Conservation (phyloP, 2,329 filamentous ascomycete genomes). For the Fusarium cicatricum region DNA sequence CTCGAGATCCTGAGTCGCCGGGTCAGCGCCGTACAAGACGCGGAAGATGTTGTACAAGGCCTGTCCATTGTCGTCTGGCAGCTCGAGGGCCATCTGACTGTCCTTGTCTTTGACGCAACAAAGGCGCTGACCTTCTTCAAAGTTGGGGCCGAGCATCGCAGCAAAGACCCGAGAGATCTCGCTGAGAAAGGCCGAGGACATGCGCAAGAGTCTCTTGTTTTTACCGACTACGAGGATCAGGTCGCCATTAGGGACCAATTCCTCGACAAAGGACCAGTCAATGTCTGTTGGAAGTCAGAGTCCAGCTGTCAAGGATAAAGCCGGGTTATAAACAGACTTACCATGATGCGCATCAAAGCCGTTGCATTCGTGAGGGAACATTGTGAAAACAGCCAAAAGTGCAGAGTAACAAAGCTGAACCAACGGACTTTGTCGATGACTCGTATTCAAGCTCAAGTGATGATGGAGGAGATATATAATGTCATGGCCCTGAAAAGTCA, state of each 20-base stretch:
- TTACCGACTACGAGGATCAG: slow-evolving; percentile 27
- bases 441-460: background rate
- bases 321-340: background rate
- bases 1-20: slow-evolving; percentile 4
- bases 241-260: slow-evolving; percentile 22
- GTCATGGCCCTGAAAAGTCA: background rate
- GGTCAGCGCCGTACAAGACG: slow-evolving; percentile 16
- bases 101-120: background rate
- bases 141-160: slow-evolving; percentile 21
- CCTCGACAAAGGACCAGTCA: background rate
- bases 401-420: background rate
- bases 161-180: slow-evolving; percentile 20
- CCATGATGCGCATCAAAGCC: background rate
- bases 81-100: slow-evolving; percentile 11
- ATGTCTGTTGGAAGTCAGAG: background rate
- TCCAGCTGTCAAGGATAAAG: background rate
- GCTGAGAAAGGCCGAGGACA: slow-evolving; percentile 34
- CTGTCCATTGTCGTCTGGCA: slow-evolving; percentile 14
- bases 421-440: background rate
- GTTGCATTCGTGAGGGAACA: background rate
- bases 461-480: background rate
- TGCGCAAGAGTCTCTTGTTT: slow-evolving; percentile 6
- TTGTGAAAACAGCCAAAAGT: background rate
- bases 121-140: slow-evolving; percentile 14
- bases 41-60: slow-evolving; percentile 7